Evolutionary conservation across 257 asterid genomes (phyloP).

Genomic region (Echium plantagineum): DNA sequence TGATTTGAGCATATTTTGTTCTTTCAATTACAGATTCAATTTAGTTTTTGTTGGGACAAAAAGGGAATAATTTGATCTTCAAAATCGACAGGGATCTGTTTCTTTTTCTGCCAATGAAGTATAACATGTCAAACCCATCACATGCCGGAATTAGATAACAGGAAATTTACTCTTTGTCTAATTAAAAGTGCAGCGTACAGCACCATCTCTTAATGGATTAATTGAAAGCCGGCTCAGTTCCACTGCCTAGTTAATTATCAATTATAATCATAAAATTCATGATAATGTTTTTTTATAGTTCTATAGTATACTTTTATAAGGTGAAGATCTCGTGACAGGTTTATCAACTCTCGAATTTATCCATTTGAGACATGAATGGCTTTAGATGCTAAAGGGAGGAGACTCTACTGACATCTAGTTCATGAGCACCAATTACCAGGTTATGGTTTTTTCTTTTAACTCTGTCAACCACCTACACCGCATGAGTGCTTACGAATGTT

Average conservation of each 20-base stretch:
- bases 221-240: background rate
- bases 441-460: slow-evolving; percentile 12
- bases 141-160: too few relatives aligned
- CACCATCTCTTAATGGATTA: background rate
- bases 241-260: background rate
- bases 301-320: background rate
- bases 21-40: too few relatives aligned
- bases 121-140: too few relatives aligned
- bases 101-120: too few relatives aligned
- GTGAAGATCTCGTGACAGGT: slow-evolving; percentile 23
- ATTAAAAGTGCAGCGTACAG: background rate
- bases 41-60: too few relatives aligned
- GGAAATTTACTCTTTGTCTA: too few relatives aligned
- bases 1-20: too few relatives aligned
- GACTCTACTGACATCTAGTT: slow-evolving; percentile 68
- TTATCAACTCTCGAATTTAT: slow-evolving; percentile 38
- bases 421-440: slow-evolving; percentile 84
- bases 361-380: slow-evolving; percentile 60
- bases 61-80: too few relatives aligned
- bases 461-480: slow-evolving; percentile 1
- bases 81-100: too few relatives aligned
- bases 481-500: background rate
- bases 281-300: background rate
- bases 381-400: slow-evolving; percentile 69
- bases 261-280: background rate